These are phyloP conservation scores for Rugonectria rugulosa DNA, from an alignment of 2,329 filamentous ascomycete species.

Conservation along the genomic window DNA sequence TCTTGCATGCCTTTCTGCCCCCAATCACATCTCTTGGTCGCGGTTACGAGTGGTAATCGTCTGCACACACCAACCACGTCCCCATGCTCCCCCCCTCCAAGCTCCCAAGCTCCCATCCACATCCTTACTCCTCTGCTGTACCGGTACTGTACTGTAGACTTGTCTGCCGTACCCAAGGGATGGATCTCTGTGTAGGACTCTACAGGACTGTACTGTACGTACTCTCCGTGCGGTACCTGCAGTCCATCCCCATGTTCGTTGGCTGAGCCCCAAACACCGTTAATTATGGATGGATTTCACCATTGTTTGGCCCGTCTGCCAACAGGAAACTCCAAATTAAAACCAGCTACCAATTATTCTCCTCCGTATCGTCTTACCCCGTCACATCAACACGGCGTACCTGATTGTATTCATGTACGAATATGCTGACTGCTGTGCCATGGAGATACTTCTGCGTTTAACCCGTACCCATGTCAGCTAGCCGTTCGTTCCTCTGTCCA, in stretches of 20 bases:
- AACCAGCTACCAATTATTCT: no score
- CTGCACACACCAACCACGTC: neutral
- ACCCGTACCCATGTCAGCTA: neutral
- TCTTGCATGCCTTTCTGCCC: conserved; percentile 33
- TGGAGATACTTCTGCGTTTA: no score
- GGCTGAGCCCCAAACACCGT: neutral
- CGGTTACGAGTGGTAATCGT: conserved; percentile 1
- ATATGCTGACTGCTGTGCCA: neutral
- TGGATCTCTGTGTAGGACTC: no score
- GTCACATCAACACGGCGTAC: neutral
- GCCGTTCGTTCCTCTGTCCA: neutral
- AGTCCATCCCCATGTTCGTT: neutral
- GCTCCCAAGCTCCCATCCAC: no score
- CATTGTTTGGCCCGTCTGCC: neutral
- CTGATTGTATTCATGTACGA: neutral
- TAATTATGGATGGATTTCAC: neutral
- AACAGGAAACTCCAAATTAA: neutral
- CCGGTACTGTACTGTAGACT: no score
- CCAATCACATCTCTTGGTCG: conserved; percentile 7
- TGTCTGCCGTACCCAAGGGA: no score
- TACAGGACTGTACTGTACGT: no score
- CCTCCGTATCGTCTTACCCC: no score
- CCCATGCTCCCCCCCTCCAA: no score
- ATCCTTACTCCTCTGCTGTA: no score
- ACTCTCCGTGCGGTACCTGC: neutral